Conservation (phyloP, 768 basidiomycete genomes). For the Xerocomellus intermedius region DNA sequence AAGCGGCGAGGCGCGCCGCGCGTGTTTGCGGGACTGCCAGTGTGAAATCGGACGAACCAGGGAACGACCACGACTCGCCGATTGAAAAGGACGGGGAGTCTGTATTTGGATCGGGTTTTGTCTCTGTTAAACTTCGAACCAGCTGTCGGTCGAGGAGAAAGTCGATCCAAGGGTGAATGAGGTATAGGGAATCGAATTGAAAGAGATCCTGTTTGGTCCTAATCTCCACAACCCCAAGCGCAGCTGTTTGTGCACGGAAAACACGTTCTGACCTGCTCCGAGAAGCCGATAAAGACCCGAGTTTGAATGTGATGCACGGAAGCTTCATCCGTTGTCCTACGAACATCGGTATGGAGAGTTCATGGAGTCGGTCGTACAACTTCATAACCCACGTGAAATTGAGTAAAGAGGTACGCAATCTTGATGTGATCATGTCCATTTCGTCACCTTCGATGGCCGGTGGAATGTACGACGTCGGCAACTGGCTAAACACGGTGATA, state of each 20-base stretch:
- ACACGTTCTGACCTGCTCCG: background rate
- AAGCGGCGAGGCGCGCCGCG: no score
- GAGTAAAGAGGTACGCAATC: background rate
- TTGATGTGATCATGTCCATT: background rate
- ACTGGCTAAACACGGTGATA: background rate
- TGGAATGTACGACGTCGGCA: background rate
- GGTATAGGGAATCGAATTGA: background rate
- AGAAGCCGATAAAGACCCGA: background rate
- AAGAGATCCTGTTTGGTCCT: background rate
- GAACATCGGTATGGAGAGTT: background rate
- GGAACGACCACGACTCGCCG: no score
- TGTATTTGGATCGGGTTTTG: background rate
- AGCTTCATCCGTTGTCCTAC: background rate
- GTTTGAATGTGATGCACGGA: conserved; percentile 8
- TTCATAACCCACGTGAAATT: background rate
- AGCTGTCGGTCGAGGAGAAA: background rate
- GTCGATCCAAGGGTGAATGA: background rate
- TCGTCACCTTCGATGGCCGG: background rate
- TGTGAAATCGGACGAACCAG: no score
- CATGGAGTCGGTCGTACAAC: background rate
- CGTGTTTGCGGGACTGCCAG: no score
- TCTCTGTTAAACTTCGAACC: background rate
- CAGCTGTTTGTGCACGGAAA: background rate
- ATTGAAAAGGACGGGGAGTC: background rate
- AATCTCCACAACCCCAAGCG: conserved; percentile 4